Evolutionary conservation across 257 asterid genomes (phyloP), one percentile per base, ranked within the genome.

Genomic region (Jaltomata sinuosa): DNA sequence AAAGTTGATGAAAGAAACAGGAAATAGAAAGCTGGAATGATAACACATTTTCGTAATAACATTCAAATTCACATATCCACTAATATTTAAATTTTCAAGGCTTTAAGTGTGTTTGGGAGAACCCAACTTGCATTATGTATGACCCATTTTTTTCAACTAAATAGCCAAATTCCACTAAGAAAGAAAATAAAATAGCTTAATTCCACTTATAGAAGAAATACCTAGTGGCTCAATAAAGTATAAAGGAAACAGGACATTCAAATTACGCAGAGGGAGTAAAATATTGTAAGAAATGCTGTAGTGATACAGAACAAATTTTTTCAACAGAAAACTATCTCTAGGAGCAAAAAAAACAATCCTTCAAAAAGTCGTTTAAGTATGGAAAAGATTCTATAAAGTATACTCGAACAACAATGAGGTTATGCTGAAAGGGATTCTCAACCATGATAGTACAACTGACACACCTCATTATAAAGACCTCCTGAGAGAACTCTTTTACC

Each of bases 381-480:
- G 62, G 45, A 77, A 15, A 77, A 19, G 45, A 77, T 49, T 77
- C 62, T 77, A 54, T 15, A 52, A 25, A 16, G 15, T 71, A 38
- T 1, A 71, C 31, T n/a, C 19, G 19, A 71, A 40, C 79, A n/a
- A 71, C 32, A 40, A n/a, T 71, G 79, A 71, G 14, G 45, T 77
- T 49, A 29, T 49, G 27, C 62, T 77, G 62, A 29, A 77, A 77
- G 45, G 25, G 29, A 27, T 77, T 77, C 40, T 49, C 81, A 77
- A 77, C 62, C 82, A 49, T 49, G 82, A 77, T 27, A 49, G 29
- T 77, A 76, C 81, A 8, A n/a, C 50, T 25, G 82, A 90, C 89
- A 53, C 57, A 90, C 92, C 91, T 90, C 91, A 90, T 85, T 69
- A 90, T 90, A 64, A 87, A 90, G 81, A 88, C 91, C 87, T 90